These are phyloP conservation scores for Codiaeum variegatum DNA, from an alignment of 441 rosid genomes.

Conservation along the genomic window DNA sequence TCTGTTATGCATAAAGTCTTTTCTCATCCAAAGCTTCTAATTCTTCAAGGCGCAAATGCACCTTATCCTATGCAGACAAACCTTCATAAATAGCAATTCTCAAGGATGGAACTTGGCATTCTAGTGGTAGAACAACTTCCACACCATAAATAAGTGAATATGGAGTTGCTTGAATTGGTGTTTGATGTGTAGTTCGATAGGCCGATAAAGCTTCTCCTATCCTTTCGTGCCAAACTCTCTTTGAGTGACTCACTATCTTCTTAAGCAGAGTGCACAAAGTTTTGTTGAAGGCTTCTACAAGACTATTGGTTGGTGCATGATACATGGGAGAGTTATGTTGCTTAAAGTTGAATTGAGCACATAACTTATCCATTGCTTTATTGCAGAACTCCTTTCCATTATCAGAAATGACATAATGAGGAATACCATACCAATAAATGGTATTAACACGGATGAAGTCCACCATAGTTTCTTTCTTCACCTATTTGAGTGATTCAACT, in stretches of 20 bases:
- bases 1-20: neutral
- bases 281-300: neutral
- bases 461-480: neutral
- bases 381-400: neutral
- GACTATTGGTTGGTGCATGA: neutral
- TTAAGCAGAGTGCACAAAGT: neutral
- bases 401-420: neutral
- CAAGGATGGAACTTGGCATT: neutral
- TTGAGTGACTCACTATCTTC: neutral
- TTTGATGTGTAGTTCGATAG: too few relatives aligned
- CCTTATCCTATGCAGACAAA: neutral
- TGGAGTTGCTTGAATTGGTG: neutral
- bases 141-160: too few relatives aligned
- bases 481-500: neutral
- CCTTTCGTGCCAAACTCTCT: neutral
- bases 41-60: neutral
- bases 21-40: neutral
- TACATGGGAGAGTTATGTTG: neutral
- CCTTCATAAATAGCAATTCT: neutral
- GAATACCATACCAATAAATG: neutral
- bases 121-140: neutral
- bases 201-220: neutral
- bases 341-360: neutral
- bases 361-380: neutral
- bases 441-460: neutral